Base-by-base conservation (phyloP, 306 rosid genomes). In the Cucurbita argyrosperma region DNA sequence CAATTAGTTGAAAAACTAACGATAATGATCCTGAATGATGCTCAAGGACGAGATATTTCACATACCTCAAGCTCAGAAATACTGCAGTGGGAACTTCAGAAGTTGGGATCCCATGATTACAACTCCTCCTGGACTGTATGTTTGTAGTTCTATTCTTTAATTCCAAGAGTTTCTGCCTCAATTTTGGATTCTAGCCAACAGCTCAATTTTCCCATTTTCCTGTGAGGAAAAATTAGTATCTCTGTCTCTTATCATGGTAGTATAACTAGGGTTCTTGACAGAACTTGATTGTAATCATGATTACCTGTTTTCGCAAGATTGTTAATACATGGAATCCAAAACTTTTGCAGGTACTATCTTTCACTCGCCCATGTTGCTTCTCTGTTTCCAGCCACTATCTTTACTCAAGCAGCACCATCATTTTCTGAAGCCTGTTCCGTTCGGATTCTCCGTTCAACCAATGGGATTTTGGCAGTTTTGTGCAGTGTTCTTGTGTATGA, bases 21-120 rank as follows among this genome's bases (percentile, higher is more conserved):
- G 74, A 73, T 51, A 19, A 30, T 72, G 0, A 21, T 46, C 23
- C 15, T 72, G 15, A 18, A 63, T 71, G 53, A 49, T 74, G 60
- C 30, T 49, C 14, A 83, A 94, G 99, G 99, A 95, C 78, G 99
- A 95, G 90, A 89, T 89, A 77, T 91, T 95, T 84, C 99, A 89
- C 73, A 79, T 88, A 76, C 92, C 92, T 43, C 96, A 89, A 79
- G 90, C 86, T 69, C 96, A 89, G 72, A 85, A 84, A 76, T 89
- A 86, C 79, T 95, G 97, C 84, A 83, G 42, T 77, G 91, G 96
- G 59, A 87, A 91, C 75, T 91, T 95, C 83, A 53, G 91, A 76
- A 89, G 96, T 77, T 91, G 99, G 99, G 97, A 95, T 75, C 99
- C 97, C 62, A 91, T 88, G 97, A 91, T 91, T 64, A 89, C 99